Percentiles rank a stretch among this genome's conserved stretches.
Conservation (phyloP, 2,329 filamentous ascomycete genomes). For the Xylaria sp. region DNA sequence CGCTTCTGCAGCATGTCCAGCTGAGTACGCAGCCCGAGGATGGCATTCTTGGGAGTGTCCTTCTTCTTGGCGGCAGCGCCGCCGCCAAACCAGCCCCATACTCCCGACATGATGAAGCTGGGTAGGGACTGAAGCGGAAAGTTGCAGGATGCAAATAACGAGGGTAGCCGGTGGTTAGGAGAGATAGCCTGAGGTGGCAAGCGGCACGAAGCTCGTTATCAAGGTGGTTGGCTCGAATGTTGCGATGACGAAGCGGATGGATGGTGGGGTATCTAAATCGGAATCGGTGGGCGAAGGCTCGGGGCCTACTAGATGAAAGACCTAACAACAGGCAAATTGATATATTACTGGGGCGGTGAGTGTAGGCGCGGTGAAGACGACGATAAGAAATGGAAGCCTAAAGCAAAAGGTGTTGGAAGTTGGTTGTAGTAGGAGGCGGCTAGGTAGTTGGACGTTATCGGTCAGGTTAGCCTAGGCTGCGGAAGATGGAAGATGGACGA, state of each 20-base stretch:
- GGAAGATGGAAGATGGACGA: constrained; percentile 28
- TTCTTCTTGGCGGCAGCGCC: constrained; percentile 85
- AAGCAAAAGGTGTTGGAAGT: constrained; percentile 12
- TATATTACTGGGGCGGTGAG: not conserved
- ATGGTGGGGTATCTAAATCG: constrained; percentile 43
- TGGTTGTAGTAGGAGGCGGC: constrained; percentile 4
- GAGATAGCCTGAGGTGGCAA: constrained; percentile 19
- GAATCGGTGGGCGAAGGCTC: constrained; percentile 20
- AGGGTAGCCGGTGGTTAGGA: constrained; percentile 2
- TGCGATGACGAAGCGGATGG: constrained; percentile 23
- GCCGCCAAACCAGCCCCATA: constrained; percentile 94
- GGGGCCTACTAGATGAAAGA: constrained; percentile 18
- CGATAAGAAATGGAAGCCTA: constrained; percentile 21
- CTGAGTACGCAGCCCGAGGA: constrained; percentile 86
- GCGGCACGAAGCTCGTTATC: constrained; percentile 5
- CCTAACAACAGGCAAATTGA: constrained; percentile 12
- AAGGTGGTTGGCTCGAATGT: constrained; percentile 2
- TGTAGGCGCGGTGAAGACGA: constrained; percentile 10
- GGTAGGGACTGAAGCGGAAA: constrained; percentile 25
- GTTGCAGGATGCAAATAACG: constrained; percentile 18
- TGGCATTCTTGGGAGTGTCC: constrained; percentile 96
- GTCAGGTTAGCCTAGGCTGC: constrained; percentile 4
- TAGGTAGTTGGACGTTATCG: constrained; percentile 25
- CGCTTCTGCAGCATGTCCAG: constrained; percentile 98
- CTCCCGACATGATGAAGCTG: constrained; percentile 66